phyloP scores from a whole-genome alignment of 768 basidiomycete genomes.

The Mycena metata region DNA sequence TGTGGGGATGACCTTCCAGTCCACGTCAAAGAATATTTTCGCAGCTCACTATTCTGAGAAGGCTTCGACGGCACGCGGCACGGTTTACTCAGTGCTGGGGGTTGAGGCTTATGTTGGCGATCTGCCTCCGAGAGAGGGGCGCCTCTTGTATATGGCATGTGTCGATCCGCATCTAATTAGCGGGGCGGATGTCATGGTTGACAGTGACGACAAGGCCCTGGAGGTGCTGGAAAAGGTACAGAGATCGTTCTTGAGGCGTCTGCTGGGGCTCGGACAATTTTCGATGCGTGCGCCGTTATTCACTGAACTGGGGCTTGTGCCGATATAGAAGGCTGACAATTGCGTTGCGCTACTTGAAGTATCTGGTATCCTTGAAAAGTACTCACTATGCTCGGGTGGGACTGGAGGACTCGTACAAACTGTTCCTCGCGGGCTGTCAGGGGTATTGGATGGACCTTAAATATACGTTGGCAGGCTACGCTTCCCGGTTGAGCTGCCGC shows the following conservation, averaged over 20 bases:
- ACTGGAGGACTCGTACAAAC: background rate
- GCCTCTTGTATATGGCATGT: no score
- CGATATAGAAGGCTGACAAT: slow-evolving; percentile 34
- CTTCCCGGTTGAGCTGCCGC: no score
- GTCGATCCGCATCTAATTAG: no score
- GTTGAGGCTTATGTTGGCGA: no score
- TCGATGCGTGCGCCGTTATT: slow-evolving; percentile 33
- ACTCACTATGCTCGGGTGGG: slow-evolving; percentile 1
- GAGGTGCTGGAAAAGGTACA: slow-evolving; percentile 60
- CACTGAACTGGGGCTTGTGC: slow-evolving; percentile 39
- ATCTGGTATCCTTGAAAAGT: background rate
- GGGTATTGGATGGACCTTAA: slow-evolving; percentile 12
- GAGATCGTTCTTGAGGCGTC: slow-evolving; percentile 55
- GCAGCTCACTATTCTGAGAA: no score
- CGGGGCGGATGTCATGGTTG: no score
- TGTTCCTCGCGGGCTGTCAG: background rate
- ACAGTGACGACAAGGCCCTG: no score
- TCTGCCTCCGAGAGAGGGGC: no score
- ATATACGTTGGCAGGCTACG: background rate
- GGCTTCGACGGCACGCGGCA: no score
- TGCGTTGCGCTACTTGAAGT: slow-evolving; percentile 29
- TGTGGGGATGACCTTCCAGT: slow-evolving; percentile 5
- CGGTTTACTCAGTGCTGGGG: no score
- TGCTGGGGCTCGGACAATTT: slow-evolving; percentile 30
- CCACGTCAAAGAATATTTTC: background rate